phyloP scores from a whole-genome alignment of 73 alveolate genomes.

The Uronychia setigera region DNA sequence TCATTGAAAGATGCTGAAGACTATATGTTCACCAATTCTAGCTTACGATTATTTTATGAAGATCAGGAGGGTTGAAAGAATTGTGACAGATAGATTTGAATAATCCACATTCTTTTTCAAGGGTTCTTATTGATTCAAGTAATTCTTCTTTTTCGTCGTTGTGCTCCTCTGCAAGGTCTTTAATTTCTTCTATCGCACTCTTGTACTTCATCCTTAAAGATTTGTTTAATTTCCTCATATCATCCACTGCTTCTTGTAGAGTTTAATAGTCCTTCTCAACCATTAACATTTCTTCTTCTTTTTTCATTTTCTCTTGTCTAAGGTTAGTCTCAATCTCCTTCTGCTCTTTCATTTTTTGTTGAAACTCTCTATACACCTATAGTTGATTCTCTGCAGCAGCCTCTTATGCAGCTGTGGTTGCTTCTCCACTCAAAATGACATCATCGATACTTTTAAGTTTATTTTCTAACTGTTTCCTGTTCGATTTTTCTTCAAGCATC shows the following conservation, averaged over 20 bases:
- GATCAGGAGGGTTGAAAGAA: constrained; percentile 15
- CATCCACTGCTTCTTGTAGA: constrained; percentile 78
- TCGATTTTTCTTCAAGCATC: constrained; percentile 62
- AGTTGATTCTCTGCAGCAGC: too few species aligned
- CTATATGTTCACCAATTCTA: constrained; percentile 16
- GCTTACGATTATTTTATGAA: constrained; percentile 4
- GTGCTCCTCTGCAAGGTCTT: constrained; percentile 86
- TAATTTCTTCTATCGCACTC: constrained; percentile 76
- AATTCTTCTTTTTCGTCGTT: constrained; percentile 86
- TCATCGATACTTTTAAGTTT: constrained; percentile 71
- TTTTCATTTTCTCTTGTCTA: constrained; percentile 64
- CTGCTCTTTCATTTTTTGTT: constrained; percentile 82
- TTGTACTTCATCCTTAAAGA: constrained; percentile 59
- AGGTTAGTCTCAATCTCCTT: constrained; percentile 83
- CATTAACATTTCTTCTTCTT: constrained; percentile 79
- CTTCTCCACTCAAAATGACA: constrained; percentile 50
- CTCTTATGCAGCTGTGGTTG: constrained; percentile 55
- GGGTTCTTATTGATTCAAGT: constrained; percentile 76
- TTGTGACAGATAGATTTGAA: constrained; percentile 59
- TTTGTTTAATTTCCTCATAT: constrained; percentile 60
- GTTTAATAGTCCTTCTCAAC: constrained; percentile 71
- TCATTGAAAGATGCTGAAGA: background rate
- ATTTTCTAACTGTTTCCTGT: constrained; percentile 71
- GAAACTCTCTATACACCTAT: constrained; percentile 84
- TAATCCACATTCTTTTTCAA: constrained; percentile 79